Evolutionary conservation across 2,329 filamentous ascomycete genomes (phyloP).

Genomic region (Botryotinia narcissicola): DNA sequence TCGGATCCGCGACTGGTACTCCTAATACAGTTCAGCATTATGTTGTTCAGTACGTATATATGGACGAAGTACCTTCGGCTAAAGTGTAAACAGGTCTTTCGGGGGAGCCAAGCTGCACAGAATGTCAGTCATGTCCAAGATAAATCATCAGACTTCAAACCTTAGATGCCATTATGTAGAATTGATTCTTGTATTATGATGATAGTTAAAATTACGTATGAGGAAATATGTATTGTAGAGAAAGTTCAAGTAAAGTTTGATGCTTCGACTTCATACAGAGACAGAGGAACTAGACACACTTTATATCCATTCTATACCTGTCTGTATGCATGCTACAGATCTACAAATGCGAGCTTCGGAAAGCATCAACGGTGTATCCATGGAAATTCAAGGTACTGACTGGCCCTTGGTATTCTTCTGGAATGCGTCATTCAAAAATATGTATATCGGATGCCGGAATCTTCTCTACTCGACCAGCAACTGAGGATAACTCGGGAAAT

Average conservation of each 20-base stretch:
- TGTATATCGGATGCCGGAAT: background rate
- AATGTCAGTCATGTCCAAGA: background rate
- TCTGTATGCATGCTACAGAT: background rate
- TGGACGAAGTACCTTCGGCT: constrained; percentile 30
- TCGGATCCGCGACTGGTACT: constrained; percentile 22
- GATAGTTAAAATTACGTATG: background rate
- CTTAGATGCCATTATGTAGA: constrained; percentile 7
- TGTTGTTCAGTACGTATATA: too few species aligned
- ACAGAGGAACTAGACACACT: background rate
- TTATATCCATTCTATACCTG: background rate
- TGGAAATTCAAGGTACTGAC: background rate
- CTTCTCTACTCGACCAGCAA: background rate
- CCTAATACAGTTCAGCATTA: background rate
- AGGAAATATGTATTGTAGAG: background rate
- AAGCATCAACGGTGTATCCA: background rate
- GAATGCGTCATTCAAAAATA: background rate
- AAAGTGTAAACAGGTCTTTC: constrained; percentile 34
- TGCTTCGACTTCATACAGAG: background rate
- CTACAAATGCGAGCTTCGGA: background rate
- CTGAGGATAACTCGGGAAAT: background rate
- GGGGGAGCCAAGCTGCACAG: constrained; percentile 16
- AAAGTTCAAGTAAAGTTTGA: background rate
- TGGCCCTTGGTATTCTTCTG: background rate
- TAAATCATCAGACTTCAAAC: background rate
- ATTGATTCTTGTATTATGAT: background rate